A percentile compares a stretch with the other conserved stretches of the same genome.
phyloP scores from a whole-genome alignment of 192 early-diverging fungal genomes.

The Coemansia sp. region DNA sequence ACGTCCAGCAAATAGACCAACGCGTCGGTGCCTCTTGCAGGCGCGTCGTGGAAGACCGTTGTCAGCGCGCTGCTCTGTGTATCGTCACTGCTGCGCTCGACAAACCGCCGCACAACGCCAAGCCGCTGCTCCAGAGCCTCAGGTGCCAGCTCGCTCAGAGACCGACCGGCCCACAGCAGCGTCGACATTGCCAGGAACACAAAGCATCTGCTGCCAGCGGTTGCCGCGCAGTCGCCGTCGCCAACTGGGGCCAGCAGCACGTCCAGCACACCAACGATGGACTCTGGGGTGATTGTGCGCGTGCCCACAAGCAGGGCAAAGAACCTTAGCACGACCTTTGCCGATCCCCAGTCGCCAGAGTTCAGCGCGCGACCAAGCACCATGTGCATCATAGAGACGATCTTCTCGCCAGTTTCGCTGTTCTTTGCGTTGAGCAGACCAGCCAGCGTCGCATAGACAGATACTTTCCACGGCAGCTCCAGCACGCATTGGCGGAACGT shows the following conservation, averaged over 20 bases:
- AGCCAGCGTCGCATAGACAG: slow-evolving; percentile 73
- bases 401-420: slow-evolving; percentile 59
- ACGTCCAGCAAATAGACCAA: slow-evolving; percentile 37
- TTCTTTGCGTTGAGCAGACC: slow-evolving; percentile 81
- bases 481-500: slow-evolving; percentile 55
- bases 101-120: slow-evolving; percentile 26
- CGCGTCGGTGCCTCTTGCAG: slow-evolving; percentile 26
- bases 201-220: slow-evolving; percentile 61
- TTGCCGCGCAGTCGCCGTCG: slow-evolving; percentile 9
- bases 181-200: slow-evolving; percentile 74
- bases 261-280: slow-evolving; percentile 66
- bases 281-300: slow-evolving; percentile 67
- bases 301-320: slow-evolving; percentile 79
- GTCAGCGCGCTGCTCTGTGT: slow-evolving; percentile 23
- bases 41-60: slow-evolving; percentile 37
- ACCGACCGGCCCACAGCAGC: slow-evolving; percentile 71
- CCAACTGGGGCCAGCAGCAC: slow-evolving; percentile 60
- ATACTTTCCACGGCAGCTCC: slow-evolving; percentile 47
- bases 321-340: slow-evolving; percentile 78
- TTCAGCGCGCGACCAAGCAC: slow-evolving; percentile 60
- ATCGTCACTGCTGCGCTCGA: slow-evolving; percentile 13
- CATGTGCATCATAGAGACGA: slow-evolving; percentile 62
- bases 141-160: slow-evolving; percentile 21
- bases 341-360: slow-evolving; percentile 63
- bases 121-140: slow-evolving; percentile 33